Percentiles rank a stretch among this genome's conserved stretches.
Conservation (phyloP, 495 filamentous ascomycete genomes). For the Aspergillus wentii region DNA sequence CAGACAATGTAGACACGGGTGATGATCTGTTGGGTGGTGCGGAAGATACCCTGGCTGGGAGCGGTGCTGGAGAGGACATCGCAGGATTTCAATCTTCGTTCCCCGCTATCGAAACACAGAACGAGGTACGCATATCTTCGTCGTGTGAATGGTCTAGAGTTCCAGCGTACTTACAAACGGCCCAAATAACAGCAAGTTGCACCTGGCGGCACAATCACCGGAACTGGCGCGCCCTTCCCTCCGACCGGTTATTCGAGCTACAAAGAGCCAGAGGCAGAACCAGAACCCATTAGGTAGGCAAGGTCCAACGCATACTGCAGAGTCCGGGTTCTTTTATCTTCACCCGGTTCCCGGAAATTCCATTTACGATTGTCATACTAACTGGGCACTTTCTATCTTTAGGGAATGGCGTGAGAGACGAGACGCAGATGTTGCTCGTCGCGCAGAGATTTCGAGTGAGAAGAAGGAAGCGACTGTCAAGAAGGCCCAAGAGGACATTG, state of each 20-base stretch:
- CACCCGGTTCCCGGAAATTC: not conserved
- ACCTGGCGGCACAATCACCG: slow-evolving; percentile 85
- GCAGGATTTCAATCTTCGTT: slow-evolving; percentile 82
- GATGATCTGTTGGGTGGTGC: slow-evolving; percentile 74
- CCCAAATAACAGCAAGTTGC: slow-evolving; percentile 62
- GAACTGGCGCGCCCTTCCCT: slow-evolving; percentile 69
- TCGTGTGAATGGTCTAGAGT: not conserved
- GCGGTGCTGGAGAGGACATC: slow-evolving; percentile 49
- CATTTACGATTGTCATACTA: not conserved
- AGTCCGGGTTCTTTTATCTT: not conserved
- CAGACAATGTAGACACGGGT: slow-evolving; percentile 50
- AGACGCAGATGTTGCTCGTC: slow-evolving; percentile 67
- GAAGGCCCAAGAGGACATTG: slow-evolving; percentile 83
- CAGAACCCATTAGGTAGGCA: slow-evolving; percentile 72
- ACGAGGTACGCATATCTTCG: slow-evolving; percentile 59
- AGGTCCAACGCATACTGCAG: not conserved
- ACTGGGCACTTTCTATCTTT: not conserved
- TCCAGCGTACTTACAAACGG: slow-evolving; percentile 17
- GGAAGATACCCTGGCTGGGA: slow-evolving; percentile 24
- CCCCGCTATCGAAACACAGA: slow-evolving; percentile 72
- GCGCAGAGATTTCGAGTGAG: slow-evolving; percentile 67
- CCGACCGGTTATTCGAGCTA: slow-evolving; percentile 47
- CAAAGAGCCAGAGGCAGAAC: slow-evolving; percentile 63
- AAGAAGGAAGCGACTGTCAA: slow-evolving; percentile 78
- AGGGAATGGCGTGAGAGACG: slow-evolving; percentile 89